Conservation (phyloP, 139 green algal genomes). For the Protoeuglena noctilucae region DNA sequence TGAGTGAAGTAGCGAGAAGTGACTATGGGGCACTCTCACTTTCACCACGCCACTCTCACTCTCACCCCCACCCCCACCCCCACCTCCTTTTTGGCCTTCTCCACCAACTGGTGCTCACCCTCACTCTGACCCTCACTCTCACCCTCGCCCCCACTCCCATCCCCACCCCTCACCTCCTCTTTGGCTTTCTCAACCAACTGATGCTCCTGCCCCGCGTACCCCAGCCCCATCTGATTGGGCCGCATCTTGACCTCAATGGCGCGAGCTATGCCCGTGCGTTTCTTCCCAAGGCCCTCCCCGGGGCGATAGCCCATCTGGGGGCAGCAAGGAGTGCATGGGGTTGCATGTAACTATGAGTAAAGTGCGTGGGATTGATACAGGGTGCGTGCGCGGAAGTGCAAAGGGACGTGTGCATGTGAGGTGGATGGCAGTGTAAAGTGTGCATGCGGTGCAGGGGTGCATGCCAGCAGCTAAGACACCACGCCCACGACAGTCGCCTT, state of each 20-base stretch:
- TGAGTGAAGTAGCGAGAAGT: background rate
- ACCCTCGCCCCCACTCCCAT: too few species aligned
- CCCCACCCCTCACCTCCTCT: background rate
- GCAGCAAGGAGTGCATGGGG: too few species aligned
- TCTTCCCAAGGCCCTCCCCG: slow-evolving; percentile 36
- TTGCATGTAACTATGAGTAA: too few species aligned
- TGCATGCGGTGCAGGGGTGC: too few species aligned
- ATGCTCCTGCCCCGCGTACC: slow-evolving; percentile 38
- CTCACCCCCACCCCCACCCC: background rate
- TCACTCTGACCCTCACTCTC: slow-evolving; percentile 25
- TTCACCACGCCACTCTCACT: background rate
- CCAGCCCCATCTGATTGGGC: slow-evolving; percentile 88
- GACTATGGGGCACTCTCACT: background rate
- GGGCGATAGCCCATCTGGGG: slow-evolving; percentile 85
- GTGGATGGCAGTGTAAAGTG: too few species aligned
- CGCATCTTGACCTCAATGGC: slow-evolving; percentile 71
- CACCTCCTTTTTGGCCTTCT: slow-evolving; percentile 5
- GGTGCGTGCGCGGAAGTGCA: too few species aligned
- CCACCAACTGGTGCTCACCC: slow-evolving; percentile 24
- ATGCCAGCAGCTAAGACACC: too few species aligned
- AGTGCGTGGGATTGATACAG: too few species aligned
- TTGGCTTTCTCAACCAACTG: background rate
- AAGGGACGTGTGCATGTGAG: too few species aligned
- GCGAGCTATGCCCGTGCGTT: slow-evolving; percentile 63
- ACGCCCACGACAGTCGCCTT: too few species aligned